Percentiles rank a stretch among this genome's conserved stretches.
phyloP scores from a whole-genome alignment of 2,329 filamentous ascomycete genomes.

The Fusarium phyllophilum region DNA sequence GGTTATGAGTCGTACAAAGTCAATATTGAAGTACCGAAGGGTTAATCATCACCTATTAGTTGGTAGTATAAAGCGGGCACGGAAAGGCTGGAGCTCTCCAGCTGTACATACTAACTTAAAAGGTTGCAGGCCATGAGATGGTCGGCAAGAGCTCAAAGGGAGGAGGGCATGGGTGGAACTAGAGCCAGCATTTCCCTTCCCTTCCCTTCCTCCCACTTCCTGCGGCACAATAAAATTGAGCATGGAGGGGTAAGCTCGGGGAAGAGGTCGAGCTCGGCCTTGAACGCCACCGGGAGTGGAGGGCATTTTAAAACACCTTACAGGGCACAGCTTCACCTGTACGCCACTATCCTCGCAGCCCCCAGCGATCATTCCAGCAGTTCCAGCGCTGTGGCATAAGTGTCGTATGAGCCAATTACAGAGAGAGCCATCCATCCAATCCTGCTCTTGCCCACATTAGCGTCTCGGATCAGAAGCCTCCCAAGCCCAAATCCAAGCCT shows the following conservation, averaged over 20 bases:
- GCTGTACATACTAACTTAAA: background rate
- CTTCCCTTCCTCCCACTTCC: slow-evolving; percentile 7
- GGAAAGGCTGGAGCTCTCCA: background rate
- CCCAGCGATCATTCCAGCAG: slow-evolving; percentile 26
- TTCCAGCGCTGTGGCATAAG: slow-evolving; percentile 21
- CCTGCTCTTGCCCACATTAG: slow-evolving; percentile 35
- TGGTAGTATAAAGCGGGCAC: slow-evolving; percentile 9
- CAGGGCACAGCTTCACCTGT: slow-evolving; percentile 18
- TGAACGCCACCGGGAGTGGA: slow-evolving; percentile 19
- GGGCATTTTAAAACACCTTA: background rate
- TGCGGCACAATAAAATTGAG: background rate
- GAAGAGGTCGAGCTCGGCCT: background rate
- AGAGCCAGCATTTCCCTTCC: slow-evolving; percentile 28
- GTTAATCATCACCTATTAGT: background rate
- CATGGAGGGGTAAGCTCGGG: slow-evolving; percentile 27
- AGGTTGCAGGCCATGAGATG: background rate
- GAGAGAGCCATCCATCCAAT: slow-evolving; percentile 7
- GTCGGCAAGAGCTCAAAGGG: background rate
- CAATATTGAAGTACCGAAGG: slow-evolving; percentile 4
- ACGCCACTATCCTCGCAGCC: slow-evolving; percentile 6
- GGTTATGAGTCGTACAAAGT: slow-evolving; percentile 17
- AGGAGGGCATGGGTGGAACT: slow-evolving; percentile 10
- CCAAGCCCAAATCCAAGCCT: slow-evolving; percentile 25
- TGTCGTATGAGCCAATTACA: slow-evolving; percentile 37
- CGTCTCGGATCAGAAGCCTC: slow-evolving; percentile 35